phyloP scores from a whole-genome alignment of 208 protist species.

The Herpetomonas muscarum region DNA sequence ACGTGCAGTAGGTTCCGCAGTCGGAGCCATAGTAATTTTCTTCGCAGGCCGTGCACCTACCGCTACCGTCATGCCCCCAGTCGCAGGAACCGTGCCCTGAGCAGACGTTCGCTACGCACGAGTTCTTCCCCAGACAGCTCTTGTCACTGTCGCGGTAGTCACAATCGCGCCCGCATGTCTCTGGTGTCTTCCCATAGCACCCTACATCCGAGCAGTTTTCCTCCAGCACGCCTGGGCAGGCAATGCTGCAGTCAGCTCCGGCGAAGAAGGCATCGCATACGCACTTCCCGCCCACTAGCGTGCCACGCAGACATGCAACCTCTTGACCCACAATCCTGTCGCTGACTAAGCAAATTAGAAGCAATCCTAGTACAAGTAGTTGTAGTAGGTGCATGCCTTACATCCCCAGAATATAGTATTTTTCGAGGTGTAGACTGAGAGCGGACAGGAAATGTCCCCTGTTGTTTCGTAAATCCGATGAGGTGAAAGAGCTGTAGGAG shows the following conservation, averaged over 20 bases:
- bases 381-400: too few relatives aligned
- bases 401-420: too few relatives aligned
- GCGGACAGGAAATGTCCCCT: too few relatives aligned
- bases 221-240: slow-evolving; percentile 18
- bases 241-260: slow-evolving; percentile 14
- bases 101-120: slow-evolving; percentile 25
- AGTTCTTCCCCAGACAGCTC: slow-evolving; percentile 14
- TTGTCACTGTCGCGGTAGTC: slow-evolving; percentile 7
- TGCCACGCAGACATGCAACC: slow-evolving; percentile 11
- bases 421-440: too few relatives aligned
- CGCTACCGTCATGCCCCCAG: slow-evolving; percentile 4
- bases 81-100: slow-evolving; percentile 21
- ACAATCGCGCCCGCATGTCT: slow-evolving; percentile 13
- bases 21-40: slow-evolving; percentile 16
- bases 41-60: slow-evolving; percentile 10
- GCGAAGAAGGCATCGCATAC: slow-evolving; percentile 21
- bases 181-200: slow-evolving; percentile 10
- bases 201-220: slow-evolving; percentile 16
- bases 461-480: too few relatives aligned
- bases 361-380: too few relatives aligned
- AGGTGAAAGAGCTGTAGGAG: too few relatives aligned
- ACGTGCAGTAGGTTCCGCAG: slow-evolving; percentile 16
- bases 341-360: too few relatives aligned
- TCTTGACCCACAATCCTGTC: too few relatives aligned
- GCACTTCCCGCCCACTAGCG: slow-evolving; percentile 7